Evolutionary conservation across 2,329 filamentous ascomycete species (phyloP), one percentile per base, ranked within the genome.

Genomic region (Aspergillus sp.): DNA sequence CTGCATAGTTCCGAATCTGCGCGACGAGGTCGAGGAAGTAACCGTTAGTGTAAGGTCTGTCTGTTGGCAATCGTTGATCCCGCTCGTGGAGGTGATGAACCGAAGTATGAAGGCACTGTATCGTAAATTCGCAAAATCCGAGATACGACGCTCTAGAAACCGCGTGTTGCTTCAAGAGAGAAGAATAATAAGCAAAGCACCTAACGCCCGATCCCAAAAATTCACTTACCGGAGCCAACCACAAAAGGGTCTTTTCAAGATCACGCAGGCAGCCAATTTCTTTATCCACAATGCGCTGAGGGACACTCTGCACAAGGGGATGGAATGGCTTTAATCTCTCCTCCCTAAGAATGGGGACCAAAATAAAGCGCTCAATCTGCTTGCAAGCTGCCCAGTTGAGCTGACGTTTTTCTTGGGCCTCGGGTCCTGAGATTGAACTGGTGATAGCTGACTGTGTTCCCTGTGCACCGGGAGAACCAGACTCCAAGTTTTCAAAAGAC

Each of bases 11-110:
- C 65, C 84, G 82, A 58, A 96, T 90, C 79, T 96, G 90, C 66
- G 94, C 88, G 66, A 94, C 85, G 49, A 97, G 83, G 73, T 97
- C 91, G 72, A 96, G 85, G 66, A 96, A 96, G 72, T 97, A 97
- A 64, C 88, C 88, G 78, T 87, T 89, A 77, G 85, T 93, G 76
- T 96, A 97, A 54, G 90, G 89, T 59, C 86, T 84, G 69, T 97
- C 91, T 69, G 81, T 76, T 47, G 88, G 86, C 65, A 88, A 82
- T 54, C 85, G 84, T 72, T 91, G 88, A 67, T 97, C 90, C 65
- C 83, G 83, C 65, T 94, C 89, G 75, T 81, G 85, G 53, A 96
- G 77, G 68, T 85, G 85, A 68, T 89, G 84, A 68, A 94, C 88
- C 47, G 89, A 93, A 52, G 88, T 85, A 75, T 94, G 87, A 65